Percentiles rank a stretch among this genome's conserved stretches.
Conservation (phyloP, 257 asterid species). For the Capsicum pubescens region DNA sequence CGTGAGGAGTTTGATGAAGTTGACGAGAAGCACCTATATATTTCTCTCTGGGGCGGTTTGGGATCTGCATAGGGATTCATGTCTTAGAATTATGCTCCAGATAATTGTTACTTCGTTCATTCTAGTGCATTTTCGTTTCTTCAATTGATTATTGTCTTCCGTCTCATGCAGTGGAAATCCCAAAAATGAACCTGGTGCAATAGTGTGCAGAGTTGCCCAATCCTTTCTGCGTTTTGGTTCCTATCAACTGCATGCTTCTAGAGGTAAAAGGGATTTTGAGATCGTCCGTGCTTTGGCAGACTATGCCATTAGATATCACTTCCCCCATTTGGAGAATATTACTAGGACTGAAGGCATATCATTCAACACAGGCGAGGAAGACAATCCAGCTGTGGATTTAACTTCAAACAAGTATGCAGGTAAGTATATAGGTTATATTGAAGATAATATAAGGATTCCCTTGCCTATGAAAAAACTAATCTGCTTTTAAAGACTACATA, state of each 20-base stretch:
- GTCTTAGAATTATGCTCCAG: not conserved
- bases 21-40: not conserved
- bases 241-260: conserved; percentile 86
- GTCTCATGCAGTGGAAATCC: conserved; percentile 84
- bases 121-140: not conserved
- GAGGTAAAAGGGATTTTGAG: conserved; percentile 76
- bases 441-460: not conserved
- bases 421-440: not conserved
- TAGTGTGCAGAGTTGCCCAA: conserved; percentile 90
- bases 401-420: conserved; percentile 98
- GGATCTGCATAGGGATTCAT: not conserved
- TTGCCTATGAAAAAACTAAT: not conserved
- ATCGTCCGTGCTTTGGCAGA: conserved; percentile 84
- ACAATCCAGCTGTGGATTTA: conserved; percentile 81
- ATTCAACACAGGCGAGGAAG: conserved; percentile 79
- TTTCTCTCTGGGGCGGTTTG: not conserved
- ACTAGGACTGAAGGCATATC: conserved; percentile 74
- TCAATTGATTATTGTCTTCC: not conserved
- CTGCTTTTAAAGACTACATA: not conserved
- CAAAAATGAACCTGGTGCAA: conserved; percentile 96
- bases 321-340: conserved; percentile 79
- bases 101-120: not conserved
- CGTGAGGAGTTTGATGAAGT: not conserved
- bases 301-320: conserved; percentile 82
- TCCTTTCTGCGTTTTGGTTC: conserved; percentile 98